Percentiles rank a stretch among this genome's conserved stretches.
These are phyloP conservation scores for Pseudocercospora vitis DNA, from an alignment of 2,329 filamentous ascomycete species.

Conservation along the genomic window DNA sequence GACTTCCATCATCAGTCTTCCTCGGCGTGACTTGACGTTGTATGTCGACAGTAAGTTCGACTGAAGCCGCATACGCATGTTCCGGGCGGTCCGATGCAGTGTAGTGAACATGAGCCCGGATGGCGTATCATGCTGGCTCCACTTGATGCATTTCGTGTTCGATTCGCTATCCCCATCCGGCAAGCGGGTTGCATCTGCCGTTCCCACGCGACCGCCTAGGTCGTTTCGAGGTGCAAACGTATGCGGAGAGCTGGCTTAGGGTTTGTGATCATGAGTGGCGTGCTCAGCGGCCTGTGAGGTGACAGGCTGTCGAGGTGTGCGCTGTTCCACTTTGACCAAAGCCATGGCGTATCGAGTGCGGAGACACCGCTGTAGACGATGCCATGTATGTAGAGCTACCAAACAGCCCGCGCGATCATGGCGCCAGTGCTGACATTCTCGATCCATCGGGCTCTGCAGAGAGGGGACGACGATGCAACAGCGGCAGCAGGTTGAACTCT, in stretches of 20 bases:
- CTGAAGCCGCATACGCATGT: not conserved
- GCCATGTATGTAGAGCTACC: slow-evolving; percentile 1
- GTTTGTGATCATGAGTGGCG: not conserved
- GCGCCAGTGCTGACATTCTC: not conserved
- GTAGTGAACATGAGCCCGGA: slow-evolving; percentile 3
- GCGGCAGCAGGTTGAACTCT: no score
- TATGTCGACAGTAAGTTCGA: slow-evolving; percentile 1
- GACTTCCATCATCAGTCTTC: no score
- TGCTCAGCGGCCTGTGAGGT: not conserved
- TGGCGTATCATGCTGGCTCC: not conserved
- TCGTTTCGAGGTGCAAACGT: not conserved
- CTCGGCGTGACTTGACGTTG: no score
- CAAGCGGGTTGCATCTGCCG: not conserved
- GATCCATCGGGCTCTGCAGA: not conserved
- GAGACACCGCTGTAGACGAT: not conserved
- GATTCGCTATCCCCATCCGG: not conserved
- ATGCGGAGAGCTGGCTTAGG: not conserved
- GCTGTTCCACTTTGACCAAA: slow-evolving; percentile 1
- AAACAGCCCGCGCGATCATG: not conserved
- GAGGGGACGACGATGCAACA: not conserved
- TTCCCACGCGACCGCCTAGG: not conserved
- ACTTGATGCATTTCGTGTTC: not conserved
- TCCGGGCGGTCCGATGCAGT: not conserved
- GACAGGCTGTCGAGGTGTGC: not conserved
- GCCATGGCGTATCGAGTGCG: not conserved